These are phyloP conservation scores for Paecilomyces sp. DNA, from an alignment of 2,329 filamentous ascomycete species.

Conservation along the genomic window DNA sequence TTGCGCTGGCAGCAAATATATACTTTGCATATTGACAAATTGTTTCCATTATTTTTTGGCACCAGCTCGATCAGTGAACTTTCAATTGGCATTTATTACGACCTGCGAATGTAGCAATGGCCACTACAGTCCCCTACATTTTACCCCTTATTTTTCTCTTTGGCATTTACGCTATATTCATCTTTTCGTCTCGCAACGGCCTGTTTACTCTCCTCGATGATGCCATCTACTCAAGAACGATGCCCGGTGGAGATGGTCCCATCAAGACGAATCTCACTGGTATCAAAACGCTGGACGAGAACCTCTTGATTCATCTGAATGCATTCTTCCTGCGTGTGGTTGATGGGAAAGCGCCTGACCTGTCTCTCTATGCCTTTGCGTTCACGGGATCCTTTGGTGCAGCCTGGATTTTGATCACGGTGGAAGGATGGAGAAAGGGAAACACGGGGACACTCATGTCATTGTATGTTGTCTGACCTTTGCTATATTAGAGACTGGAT, in stretches of 20 bases:
- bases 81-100: not conserved
- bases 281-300: slow-evolving; percentile 21
- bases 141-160: slow-evolving; percentile 11
- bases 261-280: slow-evolving; percentile 28
- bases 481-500: not conserved
- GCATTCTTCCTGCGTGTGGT: slow-evolving; percentile 34
- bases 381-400: slow-evolving; percentile 36
- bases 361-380: slow-evolving; percentile 29
- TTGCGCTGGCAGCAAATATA: not conserved
- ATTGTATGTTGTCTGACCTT: slow-evolving; percentile 26
- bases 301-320: slow-evolving; percentile 22
- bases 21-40: not conserved
- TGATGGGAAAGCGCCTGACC: slow-evolving; percentile 28
- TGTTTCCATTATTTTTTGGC: not conserved
- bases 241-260: slow-evolving; percentile 19
- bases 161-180: slow-evolving; percentile 26
- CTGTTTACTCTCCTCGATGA: slow-evolving; percentile 13
- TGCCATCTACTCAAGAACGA: slow-evolving; percentile 14
- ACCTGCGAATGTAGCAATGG: not conserved
- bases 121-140: not conserved
- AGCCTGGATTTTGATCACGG: slow-evolving; percentile 35
- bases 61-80: not conserved
- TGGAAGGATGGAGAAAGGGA: slow-evolving; percentile 40
- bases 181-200: slow-evolving; percentile 26
- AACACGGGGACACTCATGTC: slow-evolving; percentile 35